Percentiles rank a stretch among this genome's conserved stretches.
Evolutionary conservation across 768 basidiomycete species (phyloP).

Genomic region (Panus rudis): DNA sequence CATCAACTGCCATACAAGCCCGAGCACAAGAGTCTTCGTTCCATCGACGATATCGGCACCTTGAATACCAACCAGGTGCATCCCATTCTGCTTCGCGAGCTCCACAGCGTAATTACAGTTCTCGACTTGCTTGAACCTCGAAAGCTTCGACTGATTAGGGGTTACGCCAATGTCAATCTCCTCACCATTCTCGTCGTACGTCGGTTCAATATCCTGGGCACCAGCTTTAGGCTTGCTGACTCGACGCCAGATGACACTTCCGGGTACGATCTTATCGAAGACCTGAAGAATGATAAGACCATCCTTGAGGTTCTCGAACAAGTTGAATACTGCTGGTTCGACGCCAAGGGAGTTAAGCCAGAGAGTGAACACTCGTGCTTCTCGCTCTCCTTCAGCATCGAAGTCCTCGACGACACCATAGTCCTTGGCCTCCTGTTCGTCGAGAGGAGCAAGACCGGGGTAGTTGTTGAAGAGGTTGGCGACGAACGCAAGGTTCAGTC

Average conservation of each 20-base stretch:
- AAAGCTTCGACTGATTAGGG: conserved; percentile 77
- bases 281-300: conserved; percentile 90
- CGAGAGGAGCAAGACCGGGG: conserved; percentile 90
- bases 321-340: conserved; percentile 91
- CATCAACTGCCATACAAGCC: conserved; percentile 98
- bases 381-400: conserved; percentile 97
- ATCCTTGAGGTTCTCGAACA: conserved; percentile 94
- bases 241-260: conserved; percentile 89
- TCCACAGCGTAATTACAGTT: conserved; percentile 97
- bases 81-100: conserved; percentile 83
- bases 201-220: conserved; percentile 27
- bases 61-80: conserved; percentile 97
- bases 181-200: conserved; percentile 58
- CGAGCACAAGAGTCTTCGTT: conserved; percentile 86
- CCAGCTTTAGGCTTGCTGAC: conserved; percentile 90
- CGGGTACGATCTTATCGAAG: conserved; percentile 92
- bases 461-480: conserved; percentile 98
- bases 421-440: conserved; percentile 89
- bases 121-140: conserved; percentile 95
- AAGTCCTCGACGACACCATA: conserved; percentile 92
- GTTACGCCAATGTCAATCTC: conserved; percentile 79
- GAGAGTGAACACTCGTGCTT: conserved; percentile 94
- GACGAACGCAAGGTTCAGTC: conserved; percentile 96
- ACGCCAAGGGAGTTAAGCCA: conserved; percentile 98
- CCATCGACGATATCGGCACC: conserved; percentile 97